A percentile compares a stretch with the other conserved stretches of the same genome.
Conservation (phyloP, 1,284 basidiomycete species). For the Schizophyllum commune region DNA sequence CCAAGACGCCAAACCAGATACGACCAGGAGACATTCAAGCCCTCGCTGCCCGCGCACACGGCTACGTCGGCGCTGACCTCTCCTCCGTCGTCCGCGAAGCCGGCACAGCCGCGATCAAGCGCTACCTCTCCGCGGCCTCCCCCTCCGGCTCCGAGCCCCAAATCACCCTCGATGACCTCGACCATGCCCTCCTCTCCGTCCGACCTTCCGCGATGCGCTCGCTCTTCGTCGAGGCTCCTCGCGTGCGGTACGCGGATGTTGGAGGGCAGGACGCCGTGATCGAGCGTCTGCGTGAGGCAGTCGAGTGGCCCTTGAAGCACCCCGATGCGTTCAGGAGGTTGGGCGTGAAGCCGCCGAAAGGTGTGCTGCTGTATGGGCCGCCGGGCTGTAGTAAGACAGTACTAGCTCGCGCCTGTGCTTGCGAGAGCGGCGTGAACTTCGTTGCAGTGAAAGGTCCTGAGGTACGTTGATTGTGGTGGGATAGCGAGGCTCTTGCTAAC, state of each 20-base stretch:
- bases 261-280: conserved; percentile 81
- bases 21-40: conserved; percentile 50
- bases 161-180: conserved; percentile 61
- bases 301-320: conserved; percentile 93
- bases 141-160: conserved; percentile 24
- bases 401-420: conserved; percentile 89
- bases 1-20: conserved; percentile 75
- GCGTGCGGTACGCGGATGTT: conserved; percentile 82
- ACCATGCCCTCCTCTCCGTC: conserved; percentile 67
- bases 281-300: conserved; percentile 77
- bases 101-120: conserved; percentile 86
- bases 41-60: conserved; percentile 81
- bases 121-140: conserved; percentile 44
- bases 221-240: conserved; percentile 81
- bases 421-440: conserved; percentile 94
- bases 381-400: conserved; percentile 98
- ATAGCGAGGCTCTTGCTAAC: conserved; percentile 5
- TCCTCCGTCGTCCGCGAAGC: conserved; percentile 90
- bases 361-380: conserved; percentile 92
- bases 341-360: conserved; percentile 85
- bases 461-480: no score
- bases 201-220: conserved; percentile 94
- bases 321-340: conserved; percentile 81
- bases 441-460: conserved; percentile 98
- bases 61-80: conserved; percentile 96